A percentile compares a stretch with the other conserved stretches of the same genome.
Conservation (phyloP, 2,329 filamentous ascomycete species). For the Fusarium scirpi region DNA sequence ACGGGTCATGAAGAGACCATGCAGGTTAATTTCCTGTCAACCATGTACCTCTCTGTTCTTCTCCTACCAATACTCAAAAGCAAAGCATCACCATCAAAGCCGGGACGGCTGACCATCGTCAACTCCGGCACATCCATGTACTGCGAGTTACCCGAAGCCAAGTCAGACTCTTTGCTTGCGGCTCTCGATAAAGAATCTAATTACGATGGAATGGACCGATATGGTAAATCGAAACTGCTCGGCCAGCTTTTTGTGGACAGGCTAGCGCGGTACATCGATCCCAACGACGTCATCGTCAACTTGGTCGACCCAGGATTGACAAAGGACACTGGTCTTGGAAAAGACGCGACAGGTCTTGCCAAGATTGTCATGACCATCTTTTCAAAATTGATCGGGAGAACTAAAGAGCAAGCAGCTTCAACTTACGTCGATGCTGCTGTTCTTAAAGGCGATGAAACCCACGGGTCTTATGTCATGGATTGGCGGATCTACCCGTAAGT, state of each 20-base stretch:
- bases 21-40: constrained; percentile 18
- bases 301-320: constrained; percentile 8
- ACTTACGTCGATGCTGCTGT: constrained; percentile 4
- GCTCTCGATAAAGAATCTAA: background rate
- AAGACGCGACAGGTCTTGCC: background rate
- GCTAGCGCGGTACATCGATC: background rate
- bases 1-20: constrained; percentile 8
- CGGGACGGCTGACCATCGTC: background rate
- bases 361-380: background rate
- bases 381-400: background rate
- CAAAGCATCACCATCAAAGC: background rate
- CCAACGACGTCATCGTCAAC: constrained; percentile 4
- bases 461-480: constrained; percentile 12
- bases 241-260: background rate
- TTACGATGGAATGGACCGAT: background rate
- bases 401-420: constrained; percentile 1
- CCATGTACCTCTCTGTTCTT: background rate
- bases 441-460: background rate
- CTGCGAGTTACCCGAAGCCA: constrained; percentile 3
- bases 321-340: constrained; percentile 2
- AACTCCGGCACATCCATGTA: constrained; percentile 1
- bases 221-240: background rate
- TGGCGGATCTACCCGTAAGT: constrained; percentile 13
- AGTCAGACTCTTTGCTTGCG: background rate
- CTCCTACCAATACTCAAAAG: background rate